phyloP scores from a whole-genome alignment of 139 green algal species.

The Parachlorella kessleri region DNA sequence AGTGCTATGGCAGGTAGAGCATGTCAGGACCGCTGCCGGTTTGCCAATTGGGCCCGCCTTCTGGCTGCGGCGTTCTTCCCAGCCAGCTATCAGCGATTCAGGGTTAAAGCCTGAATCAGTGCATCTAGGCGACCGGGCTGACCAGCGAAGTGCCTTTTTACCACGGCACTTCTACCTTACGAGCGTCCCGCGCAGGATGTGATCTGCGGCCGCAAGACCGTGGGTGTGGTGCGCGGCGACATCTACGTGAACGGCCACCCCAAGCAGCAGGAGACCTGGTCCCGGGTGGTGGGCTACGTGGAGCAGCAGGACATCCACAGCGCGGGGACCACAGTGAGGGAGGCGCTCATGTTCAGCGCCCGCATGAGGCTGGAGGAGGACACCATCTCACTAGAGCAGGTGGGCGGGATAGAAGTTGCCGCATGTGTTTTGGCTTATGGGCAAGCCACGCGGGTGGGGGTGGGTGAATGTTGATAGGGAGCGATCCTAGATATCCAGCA shows the following conservation, averaged over 20 bases:
- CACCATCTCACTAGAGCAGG: conserved; percentile 17
- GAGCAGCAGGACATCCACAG: conserved; percentile 45
- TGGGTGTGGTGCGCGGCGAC: conserved; percentile 66
- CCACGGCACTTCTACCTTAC: no score
- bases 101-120: no score
- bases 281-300: conserved; percentile 66
- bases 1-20: no score
- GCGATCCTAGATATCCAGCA: no score
- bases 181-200: no score
- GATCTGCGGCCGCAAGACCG: conserved; percentile 78
- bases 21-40: no score
- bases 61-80: no score
- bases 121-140: no score
- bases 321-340: conserved; percentile 55
- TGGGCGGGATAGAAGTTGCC: background rate
- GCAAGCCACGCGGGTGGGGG: background rate
- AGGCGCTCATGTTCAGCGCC: conserved; percentile 65
- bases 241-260: conserved; percentile 67
- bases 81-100: no score
- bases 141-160: no score
- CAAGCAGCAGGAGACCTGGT: conserved; percentile 72
- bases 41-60: no score
- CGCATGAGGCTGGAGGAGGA: conserved; percentile 55
- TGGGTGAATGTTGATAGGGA: background rate
- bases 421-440: background rate